Base-by-base conservation (phyloP, 371 early-diverging fungal genomes). In the Rhizopus arrhizus region DNA sequence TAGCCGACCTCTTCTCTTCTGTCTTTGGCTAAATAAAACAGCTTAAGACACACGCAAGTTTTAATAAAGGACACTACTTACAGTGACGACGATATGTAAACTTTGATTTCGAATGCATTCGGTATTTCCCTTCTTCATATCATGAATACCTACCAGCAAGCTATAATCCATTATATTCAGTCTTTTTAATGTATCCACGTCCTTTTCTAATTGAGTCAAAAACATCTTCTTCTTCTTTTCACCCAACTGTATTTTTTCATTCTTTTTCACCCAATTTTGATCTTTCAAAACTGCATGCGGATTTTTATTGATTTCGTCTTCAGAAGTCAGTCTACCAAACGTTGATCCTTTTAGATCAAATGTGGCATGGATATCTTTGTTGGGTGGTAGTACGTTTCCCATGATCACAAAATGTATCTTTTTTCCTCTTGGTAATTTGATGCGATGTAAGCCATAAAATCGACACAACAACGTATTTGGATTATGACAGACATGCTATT, bases 331-430 rank as follows among this genome's bases (percentile, higher is more conserved):
- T 43, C 99, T 86, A 11, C 98, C 99, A 53, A 94, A 79, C 11
- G 89, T 87, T 0, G 97, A 97, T 0, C 99, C 95, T 80, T 98
- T 98, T 36, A 98, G 74, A 72, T 98, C 99, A 64, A 91, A 98
- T 31, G 89, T 90, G 68, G 92, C 91, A 68, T 98, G 98, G 38
- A 98, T 94, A 74, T 97, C 96, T 69, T 92, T 91, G 81, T 94
- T 92, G 11, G 96, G 89, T 4, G 99, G 98, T 70, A 96, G 91
- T 13, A 97, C 92, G 67, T 98, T 98, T 56, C 93, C 95, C 99
- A 98, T 98, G 36, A 98, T 96, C 11, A 98, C 93, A 78, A 98
- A 98, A 72, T 97, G 96, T 40, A 97, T 93, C 74, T 96, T 96
- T 45, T 87, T 79, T 36, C 92, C 89, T 46, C 89, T 91, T 8